These are phyloP conservation scores for Populus deltoides DNA, from an alignment of 345 rosid species.

Conservation along the genomic window DNA sequence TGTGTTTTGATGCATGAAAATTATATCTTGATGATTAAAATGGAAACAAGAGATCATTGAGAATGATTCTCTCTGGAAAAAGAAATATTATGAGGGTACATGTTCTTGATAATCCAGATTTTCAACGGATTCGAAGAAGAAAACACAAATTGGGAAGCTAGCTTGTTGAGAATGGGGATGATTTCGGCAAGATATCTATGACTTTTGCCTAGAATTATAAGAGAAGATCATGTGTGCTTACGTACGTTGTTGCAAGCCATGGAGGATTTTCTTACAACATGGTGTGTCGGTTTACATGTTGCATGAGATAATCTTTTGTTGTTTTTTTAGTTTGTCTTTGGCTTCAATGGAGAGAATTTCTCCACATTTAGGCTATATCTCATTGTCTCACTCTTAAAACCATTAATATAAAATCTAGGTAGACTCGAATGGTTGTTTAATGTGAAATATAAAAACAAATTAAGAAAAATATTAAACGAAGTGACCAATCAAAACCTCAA, in stretches of 20 bases:
- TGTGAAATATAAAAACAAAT: too few species aligned
- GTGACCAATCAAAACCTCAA: too few species aligned
- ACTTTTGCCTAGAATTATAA: not conserved
- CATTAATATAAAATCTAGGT: too few species aligned
- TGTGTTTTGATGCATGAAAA: too few species aligned
- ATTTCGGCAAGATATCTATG: not conserved
- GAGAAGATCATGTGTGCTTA: not conserved
- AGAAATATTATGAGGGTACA: too few species aligned
- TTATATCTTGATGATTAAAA: too few species aligned
- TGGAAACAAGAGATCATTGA: too few species aligned
- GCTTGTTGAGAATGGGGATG: not conserved
- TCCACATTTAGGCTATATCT: not conserved
- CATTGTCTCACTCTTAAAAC: not conserved
- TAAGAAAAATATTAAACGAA: too few species aligned
- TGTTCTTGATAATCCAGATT: not conserved
- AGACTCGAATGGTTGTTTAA: too few species aligned
- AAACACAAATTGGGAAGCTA: not conserved
- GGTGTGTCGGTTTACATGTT: not conserved
- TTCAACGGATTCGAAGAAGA: not conserved
- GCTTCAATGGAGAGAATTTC: not conserved
- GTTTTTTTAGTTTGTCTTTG: not conserved
- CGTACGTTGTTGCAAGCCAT: too few species aligned
- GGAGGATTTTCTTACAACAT: not conserved
- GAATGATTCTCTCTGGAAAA: too few species aligned
- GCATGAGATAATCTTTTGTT: too few species aligned